Evolutionary conservation across 345 rosid species (phyloP), one percentile per base, ranked within the genome.

Genomic region (Rhizophora mangle): DNA sequence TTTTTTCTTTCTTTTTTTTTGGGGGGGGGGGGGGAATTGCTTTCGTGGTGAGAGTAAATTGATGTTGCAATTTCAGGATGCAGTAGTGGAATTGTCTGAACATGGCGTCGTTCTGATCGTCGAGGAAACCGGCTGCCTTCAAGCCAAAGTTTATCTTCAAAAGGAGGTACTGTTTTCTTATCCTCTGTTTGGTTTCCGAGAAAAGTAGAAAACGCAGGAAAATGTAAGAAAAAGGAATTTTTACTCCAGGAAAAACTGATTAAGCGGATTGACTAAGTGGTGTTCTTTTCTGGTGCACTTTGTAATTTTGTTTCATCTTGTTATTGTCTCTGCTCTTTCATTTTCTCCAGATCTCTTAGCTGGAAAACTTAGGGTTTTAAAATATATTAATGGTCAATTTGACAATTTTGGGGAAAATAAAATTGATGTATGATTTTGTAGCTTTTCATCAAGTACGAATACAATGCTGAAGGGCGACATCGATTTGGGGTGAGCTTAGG

Each of bases 81-180:
- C 99, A 8, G 79, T 95, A 16, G 74, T 95, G 6, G 96, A 92
- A 49, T 64, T 94, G 54, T 94, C 96, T 1, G 98, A 91, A 61
- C 97, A 94, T 63, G 97, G 98, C 52, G 59, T 94, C 55, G 95
- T 94, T 24, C 68, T 89, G 67, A 85, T 94, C 49, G 87, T 94
- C 16, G 96, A 91, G 76, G 98, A 94, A 71, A 86, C 91, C 68
- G 82, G 88, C 18, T 94, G 97, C 79, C 96, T 94, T 72, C 97
- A 91, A 65, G 97, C 93, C 71, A 91, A 89, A 78, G 96, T 89
- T 80, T 92, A 94, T 81, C 93, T 94, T 62, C 95, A 87, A 63
- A 85, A 93, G 59, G 98, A 94, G 97, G 97, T 88, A 30, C 49
- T 15, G 5, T 3, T 15, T 43, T 31, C 31, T 15, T n/a, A 24